phyloP scores from a whole-genome alignment of 139 green algal species.

The Zygnema cylindricum region DNA sequence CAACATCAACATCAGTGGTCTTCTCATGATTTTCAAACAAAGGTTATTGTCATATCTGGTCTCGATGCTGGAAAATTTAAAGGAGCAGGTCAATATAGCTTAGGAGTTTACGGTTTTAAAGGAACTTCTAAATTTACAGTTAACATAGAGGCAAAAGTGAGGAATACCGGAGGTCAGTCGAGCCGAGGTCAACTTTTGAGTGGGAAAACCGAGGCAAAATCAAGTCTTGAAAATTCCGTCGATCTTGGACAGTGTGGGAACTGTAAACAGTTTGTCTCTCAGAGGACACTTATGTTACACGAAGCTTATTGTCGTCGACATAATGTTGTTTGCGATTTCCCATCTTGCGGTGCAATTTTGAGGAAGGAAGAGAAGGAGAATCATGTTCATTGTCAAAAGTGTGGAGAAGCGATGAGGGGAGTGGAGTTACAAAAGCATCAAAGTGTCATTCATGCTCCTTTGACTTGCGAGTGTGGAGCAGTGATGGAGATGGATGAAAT shows the following conservation, averaged over 20 bases:
- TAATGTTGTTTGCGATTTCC: conserved; percentile 49
- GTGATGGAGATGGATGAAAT: conserved; percentile 54
- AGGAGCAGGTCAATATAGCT: conserved; percentile 4
- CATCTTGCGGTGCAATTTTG: conserved; percentile 41
- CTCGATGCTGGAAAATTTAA: not conserved
- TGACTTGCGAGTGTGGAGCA: conserved; percentile 50
- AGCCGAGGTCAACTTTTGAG: not conserved
- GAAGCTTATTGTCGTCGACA: conserved; percentile 57
- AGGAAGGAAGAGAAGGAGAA: not conserved
- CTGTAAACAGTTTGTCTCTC: conserved; percentile 51
- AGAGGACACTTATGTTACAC: conserved; percentile 40
- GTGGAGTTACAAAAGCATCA: conserved; percentile 52
- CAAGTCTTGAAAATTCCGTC: not conserved
- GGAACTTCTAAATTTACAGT: conserved; percentile 20
- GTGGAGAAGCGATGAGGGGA: conserved; percentile 27
- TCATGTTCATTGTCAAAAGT: conserved; percentile 55
- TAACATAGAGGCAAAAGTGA: not conserved
- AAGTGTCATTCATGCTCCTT: conserved; percentile 12
- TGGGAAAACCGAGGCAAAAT: not conserved
- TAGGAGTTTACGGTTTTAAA: conserved; percentile 36
- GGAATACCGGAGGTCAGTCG: not conserved
- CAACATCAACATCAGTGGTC: conserved; percentile 29
- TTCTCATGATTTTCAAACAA: conserved; percentile 44
- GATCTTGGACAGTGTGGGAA: conserved; percentile 40
- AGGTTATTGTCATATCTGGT: conserved; percentile 38